Percentiles rank a stretch among this genome's conserved stretches.
Conservation (phyloP, 495 filamentous ascomycete species). For the Hyaloscypha variabilis region DNA sequence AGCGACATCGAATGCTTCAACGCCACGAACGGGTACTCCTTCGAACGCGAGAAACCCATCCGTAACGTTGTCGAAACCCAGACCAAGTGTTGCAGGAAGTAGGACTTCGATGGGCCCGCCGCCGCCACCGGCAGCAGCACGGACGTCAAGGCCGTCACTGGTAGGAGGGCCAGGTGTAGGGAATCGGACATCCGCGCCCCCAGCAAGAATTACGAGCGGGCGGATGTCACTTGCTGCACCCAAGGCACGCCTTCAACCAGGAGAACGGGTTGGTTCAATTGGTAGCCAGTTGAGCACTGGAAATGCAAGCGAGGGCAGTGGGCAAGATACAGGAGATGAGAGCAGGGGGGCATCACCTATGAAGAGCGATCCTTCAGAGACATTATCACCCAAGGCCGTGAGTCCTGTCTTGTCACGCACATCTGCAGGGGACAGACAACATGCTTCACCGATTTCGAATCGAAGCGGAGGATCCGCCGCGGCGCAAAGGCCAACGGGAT, state of each 20-base stretch:
- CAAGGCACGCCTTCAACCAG: constrained; percentile 37
- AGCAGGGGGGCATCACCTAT: constrained; percentile 34
- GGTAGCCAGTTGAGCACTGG: constrained; percentile 32
- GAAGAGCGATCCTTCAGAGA: constrained; percentile 38
- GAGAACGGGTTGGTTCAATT: constrained; percentile 44
- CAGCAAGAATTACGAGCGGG: constrained; percentile 39
- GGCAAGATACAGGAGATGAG: constrained; percentile 29
- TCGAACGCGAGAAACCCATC: constrained; percentile 46
- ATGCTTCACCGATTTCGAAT: constrained; percentile 39
- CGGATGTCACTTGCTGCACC: constrained; percentile 36
- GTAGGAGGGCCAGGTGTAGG: constrained; percentile 26
- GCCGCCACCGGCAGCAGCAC: constrained; percentile 26
- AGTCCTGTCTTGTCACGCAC: constrained; percentile 49
- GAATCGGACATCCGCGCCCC: constrained; percentile 15
- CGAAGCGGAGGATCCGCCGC: constrained; percentile 32
- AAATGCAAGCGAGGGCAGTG: constrained; percentile 40
- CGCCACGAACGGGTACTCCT: constrained; percentile 62
- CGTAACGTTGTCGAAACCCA: constrained; percentile 49
- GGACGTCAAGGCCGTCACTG: constrained; percentile 31
- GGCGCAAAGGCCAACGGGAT: constrained; percentile 32
- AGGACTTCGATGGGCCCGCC: constrained; percentile 74
- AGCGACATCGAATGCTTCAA: constrained; percentile 55
- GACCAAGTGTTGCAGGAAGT: constrained; percentile 47
- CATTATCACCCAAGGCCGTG: constrained; percentile 43
- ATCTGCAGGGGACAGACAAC: constrained; percentile 46